phyloP scores from a whole-genome alignment of 2,329 filamentous ascomycete genomes.

The Trichoderma sp. region DNA sequence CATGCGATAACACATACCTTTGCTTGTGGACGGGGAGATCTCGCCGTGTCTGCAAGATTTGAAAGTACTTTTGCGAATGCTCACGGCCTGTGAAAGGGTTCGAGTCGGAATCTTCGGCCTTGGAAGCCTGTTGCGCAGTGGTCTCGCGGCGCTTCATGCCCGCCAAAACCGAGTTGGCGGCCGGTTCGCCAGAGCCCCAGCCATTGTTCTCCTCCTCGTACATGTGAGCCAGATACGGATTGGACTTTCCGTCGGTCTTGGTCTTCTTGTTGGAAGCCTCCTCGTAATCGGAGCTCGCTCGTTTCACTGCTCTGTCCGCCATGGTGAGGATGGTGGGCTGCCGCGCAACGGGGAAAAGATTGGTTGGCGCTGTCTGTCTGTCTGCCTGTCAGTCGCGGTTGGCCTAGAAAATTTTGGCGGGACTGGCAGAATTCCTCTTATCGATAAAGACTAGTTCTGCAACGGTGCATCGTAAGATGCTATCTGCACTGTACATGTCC shows the following conservation, averaged over 20 bases:
- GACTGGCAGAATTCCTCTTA: constrained; percentile 33
- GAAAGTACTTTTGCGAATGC: constrained; percentile 84
- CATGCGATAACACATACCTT: constrained; percentile 55
- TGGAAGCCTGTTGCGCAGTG: constrained; percentile 72
- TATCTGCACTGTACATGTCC: neutral
- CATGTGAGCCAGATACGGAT: constrained; percentile 92
- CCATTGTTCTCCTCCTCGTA: constrained; percentile 55
- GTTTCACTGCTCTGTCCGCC: constrained; percentile 50
- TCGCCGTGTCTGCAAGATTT: constrained; percentile 81
- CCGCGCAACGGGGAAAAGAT: constrained; percentile 11
- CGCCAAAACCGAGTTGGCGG: constrained; percentile 57
- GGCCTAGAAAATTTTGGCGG: constrained; percentile 36
- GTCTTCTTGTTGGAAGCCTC: constrained; percentile 50
- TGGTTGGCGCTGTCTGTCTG: neutral
- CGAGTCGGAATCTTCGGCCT: constrained; percentile 75
- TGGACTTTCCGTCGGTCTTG: constrained; percentile 54
- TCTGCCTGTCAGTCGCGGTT: constrained; percentile 14
- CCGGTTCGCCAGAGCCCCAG: constrained; percentile 35
- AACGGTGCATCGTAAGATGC: neutral
- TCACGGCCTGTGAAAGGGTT: constrained; percentile 84
- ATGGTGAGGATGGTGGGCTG: constrained; percentile 38
- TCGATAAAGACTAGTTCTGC: constrained; percentile 39
- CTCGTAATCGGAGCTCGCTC: constrained; percentile 50
- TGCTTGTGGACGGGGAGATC: constrained; percentile 92
- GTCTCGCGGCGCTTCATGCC: constrained; percentile 78